Evolutionary conservation across 2,329 filamentous ascomycete species (phyloP), one percentile per base, ranked within the genome.

Genomic region (Orbilia brochopaga): DNA sequence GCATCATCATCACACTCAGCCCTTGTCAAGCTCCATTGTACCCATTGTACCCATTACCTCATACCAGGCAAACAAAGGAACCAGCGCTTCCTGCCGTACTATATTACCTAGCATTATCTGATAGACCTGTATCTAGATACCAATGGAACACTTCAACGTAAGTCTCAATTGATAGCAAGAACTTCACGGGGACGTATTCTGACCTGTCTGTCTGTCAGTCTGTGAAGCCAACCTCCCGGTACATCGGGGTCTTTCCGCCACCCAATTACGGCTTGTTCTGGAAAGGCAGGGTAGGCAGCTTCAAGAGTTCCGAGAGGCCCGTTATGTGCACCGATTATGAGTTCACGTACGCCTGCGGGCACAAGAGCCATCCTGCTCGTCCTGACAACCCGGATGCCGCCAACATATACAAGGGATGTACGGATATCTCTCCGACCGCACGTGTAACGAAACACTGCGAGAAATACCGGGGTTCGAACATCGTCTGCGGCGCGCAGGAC

Each of bases 281-380:
- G n/a, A n/a, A n/a, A n/a, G n/a, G n/a, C n/a, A n/a, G n/a, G n/a
- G n/a, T n/a, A n/a, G n/a, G n/a, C n/a, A n/a, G n/a, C n/a, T n/a
- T n/a, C n/a, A n/a, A n/a, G n/a, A n/a, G n/a, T n/a, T n/a, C n/a
- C n/a, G n/a, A n/a, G n/a, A n/a, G n/a, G n/a, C n/a, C n/a, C n/a
- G n/a, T n/a, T n/a, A 72, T 72, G 66, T 72, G 66, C 15, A 72
- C 66, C 1, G 66, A 72, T 11, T 64, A 60, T 24, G 66, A 72
- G 19, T 17, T 64, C n/a, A 42, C 19, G 30, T 72, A 60, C n/a
- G 66, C 59, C 54, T 72, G 66, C 21, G 66, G 66, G 8, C 66
- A 72, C 40, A 37, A 55, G 24, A 35, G 19, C 3, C 42, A 48
- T 4, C 53, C 54, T 6, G 66, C 40, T 7, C 40, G 66, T 23